These are phyloP conservation scores for Blumeria graminis DNA, from an alignment of 2,329 filamentous ascomycete genomes.

Conservation along the genomic window DNA sequence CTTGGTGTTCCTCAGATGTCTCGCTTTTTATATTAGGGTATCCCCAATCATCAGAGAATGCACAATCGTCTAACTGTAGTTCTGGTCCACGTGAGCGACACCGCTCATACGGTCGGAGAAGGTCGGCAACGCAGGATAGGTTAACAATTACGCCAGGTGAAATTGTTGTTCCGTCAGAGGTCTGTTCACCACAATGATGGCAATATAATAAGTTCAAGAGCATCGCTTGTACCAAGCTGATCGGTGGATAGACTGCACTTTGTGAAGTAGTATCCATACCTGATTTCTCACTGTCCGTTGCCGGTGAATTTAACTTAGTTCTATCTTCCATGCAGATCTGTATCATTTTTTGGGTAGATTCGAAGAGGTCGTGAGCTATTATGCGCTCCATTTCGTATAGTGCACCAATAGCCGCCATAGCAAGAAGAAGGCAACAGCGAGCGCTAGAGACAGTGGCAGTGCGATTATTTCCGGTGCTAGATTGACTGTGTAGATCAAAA, in stretches of 20 bases:
- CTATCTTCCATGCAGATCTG: slow-evolving; percentile 79
- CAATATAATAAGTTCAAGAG: slow-evolving; percentile 87
- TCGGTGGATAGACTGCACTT: slow-evolving; percentile 47
- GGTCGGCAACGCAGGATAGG: slow-evolving; percentile 67
- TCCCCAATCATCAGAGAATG: slow-evolving; percentile 29
- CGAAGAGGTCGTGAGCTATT: slow-evolving; percentile 66
- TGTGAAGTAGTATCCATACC: slow-evolving; percentile 28
- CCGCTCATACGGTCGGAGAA: slow-evolving; percentile 26
- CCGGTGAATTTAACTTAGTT: slow-evolving; percentile 58
- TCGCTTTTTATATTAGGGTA: slow-evolving; percentile 20
- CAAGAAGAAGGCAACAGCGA: slow-evolving; percentile 64
- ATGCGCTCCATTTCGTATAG: slow-evolving; percentile 68
- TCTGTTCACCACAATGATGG: slow-evolving; percentile 81
- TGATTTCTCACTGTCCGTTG: slow-evolving; percentile 30
- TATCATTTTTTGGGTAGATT: slow-evolving; percentile 88
- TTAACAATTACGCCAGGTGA: slow-evolving; percentile 82
- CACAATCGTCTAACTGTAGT: slow-evolving; percentile 22
- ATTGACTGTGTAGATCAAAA: slow-evolving; percentile 42
- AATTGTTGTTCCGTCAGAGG: slow-evolving; percentile 73
- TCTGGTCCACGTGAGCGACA: slow-evolving; percentile 17
- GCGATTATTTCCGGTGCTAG: too few species aligned
- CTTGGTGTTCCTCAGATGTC: slow-evolving; percentile 33
- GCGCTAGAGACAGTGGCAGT: slow-evolving; percentile 35
- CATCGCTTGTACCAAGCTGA: slow-evolving; percentile 96
- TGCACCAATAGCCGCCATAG: slow-evolving; percentile 65